Evolutionary conservation across 805 yeast genomes (phyloP), one percentile per base, ranked within the genome.

Genomic region (Lipomyces mesembrius): DNA sequence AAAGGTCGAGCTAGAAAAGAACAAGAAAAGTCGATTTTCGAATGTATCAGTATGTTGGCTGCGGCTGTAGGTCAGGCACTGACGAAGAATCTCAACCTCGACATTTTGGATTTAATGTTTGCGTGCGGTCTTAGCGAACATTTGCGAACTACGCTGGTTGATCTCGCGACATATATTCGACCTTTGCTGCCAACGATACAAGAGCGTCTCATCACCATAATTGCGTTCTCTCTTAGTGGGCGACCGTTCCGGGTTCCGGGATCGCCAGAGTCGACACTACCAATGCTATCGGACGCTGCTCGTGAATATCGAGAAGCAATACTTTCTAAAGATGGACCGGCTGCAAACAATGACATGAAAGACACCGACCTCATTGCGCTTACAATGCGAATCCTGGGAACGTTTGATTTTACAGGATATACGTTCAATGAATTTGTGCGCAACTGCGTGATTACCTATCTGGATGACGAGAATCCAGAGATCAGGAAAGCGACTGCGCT

Each of bases 31-130:
- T 92, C 97, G 0, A 85, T 94, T 25, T 94, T 93, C 74, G 91
- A 90, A 72, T 95, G 98, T 76, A 83, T 94, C 56, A 91, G 96
- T 0, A 90, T 91, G 78, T 79, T 95, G 49, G 93, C 97, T 0
- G 83, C 84, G 32, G 94, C 98, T 0, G 91, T 94, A 17, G 98
- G 98, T 0, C 96, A 97, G 12, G 96, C 97, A 0, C 81, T 94
- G 64, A 91, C 97, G 0, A 95, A 94, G 75, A 92, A 91, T 75
- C 79, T 95, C 63, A 93, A 92, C 70, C 84, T 88, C 68, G 96
- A 91, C 73, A 83, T 94, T 27, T 79, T 94, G 61, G 93, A 89
- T 71, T 82, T 90, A 78, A 84, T 94, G 79, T 83, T 94, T 72
- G 84, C 88, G 59, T 92, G 97, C 68, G 90, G 97, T 0, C 83